Conservation (phyloP, 306 rosid genomes). For the Arachis hypogaea region DNA sequence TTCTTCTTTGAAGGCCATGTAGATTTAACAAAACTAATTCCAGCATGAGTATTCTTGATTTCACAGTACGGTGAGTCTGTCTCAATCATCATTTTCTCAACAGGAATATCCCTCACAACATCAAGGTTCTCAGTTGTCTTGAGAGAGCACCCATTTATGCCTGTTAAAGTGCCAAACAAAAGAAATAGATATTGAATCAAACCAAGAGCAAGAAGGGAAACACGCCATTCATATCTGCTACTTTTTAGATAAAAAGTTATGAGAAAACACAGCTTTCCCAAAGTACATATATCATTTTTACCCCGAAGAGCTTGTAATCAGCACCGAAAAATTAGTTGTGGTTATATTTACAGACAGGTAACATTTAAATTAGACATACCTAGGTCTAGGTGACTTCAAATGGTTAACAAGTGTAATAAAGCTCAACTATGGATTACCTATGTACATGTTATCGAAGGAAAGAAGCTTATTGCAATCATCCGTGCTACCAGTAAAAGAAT, state of each 20-base stretch:
- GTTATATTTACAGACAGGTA: conserved; percentile 12
- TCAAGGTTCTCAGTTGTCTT: conserved; percentile 80
- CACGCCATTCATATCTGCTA: neutral
- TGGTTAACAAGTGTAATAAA: conserved; percentile 28
- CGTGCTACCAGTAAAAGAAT: conserved; percentile 84
- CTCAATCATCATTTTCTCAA: conserved; percentile 90
- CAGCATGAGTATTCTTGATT: conserved; percentile 89
- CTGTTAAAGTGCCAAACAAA: conserved; percentile 50
- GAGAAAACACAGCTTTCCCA: conserved; percentile 7
- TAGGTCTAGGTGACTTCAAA: conserved; percentile 25
- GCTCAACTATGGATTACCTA: conserved; percentile 56
- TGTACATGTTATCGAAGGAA: conserved; percentile 70
- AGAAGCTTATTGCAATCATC: conserved; percentile 87
- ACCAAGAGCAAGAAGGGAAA: conserved; percentile 19
- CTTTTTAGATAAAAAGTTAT: conserved; percentile 1
- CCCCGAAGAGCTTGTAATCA: conserved; percentile 21
- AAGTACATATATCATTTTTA: conserved; percentile 18
- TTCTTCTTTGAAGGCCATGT: conserved; percentile 90
- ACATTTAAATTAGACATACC: conserved; percentile 19
- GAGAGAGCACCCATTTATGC: conserved; percentile 89
- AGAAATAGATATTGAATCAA: conserved; percentile 13
- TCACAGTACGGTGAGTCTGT: conserved; percentile 97
- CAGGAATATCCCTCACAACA: conserved; percentile 78
- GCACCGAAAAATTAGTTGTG: conserved; percentile 1
- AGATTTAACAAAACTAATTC: conserved; percentile 77